Evolutionary conservation across 768 basidiomycete genomes (phyloP).

Genomic region (Mycena galericulata): DNA sequence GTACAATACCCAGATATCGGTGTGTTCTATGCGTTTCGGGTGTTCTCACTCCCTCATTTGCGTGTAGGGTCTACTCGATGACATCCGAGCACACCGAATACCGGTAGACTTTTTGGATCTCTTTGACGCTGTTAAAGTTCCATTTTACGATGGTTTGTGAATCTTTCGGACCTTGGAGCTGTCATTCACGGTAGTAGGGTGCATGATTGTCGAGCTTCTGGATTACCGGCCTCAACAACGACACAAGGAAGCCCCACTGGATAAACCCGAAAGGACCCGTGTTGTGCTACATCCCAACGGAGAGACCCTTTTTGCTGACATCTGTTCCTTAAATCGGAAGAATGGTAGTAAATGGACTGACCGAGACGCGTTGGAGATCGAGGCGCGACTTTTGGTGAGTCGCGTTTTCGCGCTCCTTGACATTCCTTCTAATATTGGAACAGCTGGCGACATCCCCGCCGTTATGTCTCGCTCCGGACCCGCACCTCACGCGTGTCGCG

Average conservation of each 20-base stretch:
- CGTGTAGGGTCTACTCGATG: constrained; percentile 76
- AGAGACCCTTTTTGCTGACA: constrained; percentile 84
- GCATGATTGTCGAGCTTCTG: constrained; percentile 86
- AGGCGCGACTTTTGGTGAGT: constrained; percentile 79
- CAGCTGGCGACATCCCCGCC: constrained; percentile 82
- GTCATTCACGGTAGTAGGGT: constrained; percentile 59
- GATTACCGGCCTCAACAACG: constrained; percentile 74
- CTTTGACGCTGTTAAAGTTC: constrained; percentile 77
- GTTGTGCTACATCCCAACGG: constrained; percentile 82
- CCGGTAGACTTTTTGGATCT: constrained; percentile 88
- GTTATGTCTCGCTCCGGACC: constrained; percentile 84
- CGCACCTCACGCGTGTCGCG: constrained; percentile 78
- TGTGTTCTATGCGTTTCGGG: constrained; percentile 30
- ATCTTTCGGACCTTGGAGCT: neutral
- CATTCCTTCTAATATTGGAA: constrained; percentile 22
- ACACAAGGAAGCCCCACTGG: constrained; percentile 66
- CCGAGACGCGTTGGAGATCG: constrained; percentile 76
- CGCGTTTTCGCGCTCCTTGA: constrained; percentile 10
- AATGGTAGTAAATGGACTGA: constrained; percentile 74
- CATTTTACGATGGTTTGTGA: constrained; percentile 84
- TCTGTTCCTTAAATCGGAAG: constrained; percentile 76
- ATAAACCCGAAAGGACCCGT: constrained; percentile 72
- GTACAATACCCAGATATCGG: constrained; percentile 83
- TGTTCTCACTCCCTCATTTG: neutral
- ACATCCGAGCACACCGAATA: constrained; percentile 85